A percentile compares a stretch with the other conserved stretches of the same genome.
Conservation (phyloP, 2,329 filamentous ascomycete species). For the Sordariomycetes sp. region DNA sequence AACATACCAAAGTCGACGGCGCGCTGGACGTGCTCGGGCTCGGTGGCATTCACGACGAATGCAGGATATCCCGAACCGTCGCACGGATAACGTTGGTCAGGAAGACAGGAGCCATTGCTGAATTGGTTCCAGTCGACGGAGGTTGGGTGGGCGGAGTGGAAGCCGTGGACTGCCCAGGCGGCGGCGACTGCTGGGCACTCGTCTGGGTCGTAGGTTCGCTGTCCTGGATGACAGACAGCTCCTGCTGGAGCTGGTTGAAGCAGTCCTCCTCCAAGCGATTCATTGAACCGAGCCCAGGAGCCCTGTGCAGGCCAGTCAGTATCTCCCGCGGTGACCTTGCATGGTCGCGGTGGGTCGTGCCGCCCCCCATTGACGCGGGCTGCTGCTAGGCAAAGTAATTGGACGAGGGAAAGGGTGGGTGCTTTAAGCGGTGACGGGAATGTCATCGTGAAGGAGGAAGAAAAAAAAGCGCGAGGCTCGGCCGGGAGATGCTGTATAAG, state of each 20-base stretch:
- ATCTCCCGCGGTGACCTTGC: slow-evolving; percentile 31
- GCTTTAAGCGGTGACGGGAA: background rate
- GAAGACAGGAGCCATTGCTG: slow-evolving; percentile 34
- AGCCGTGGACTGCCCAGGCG: background rate
- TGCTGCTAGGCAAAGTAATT: background rate
- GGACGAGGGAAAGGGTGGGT: background rate
- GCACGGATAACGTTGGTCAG: slow-evolving; percentile 21
- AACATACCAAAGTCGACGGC: slow-evolving; percentile 21
- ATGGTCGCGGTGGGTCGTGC: slow-evolving; percentile 10
- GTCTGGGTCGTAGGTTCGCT: slow-evolving; percentile 6
- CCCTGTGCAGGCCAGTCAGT: slow-evolving; percentile 29
- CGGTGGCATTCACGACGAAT: slow-evolving; percentile 13
- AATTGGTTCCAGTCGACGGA: slow-evolving; percentile 20
- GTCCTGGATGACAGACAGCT: slow-evolving; percentile 6
- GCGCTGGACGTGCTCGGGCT: slow-evolving; percentile 11
- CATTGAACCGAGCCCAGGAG: slow-evolving; percentile 30
- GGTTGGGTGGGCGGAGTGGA: slow-evolving; percentile 7
- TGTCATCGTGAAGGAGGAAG: background rate
- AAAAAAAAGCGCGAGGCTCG: background rate
- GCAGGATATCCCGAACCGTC: slow-evolving; percentile 12
- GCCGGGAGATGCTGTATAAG: background rate
- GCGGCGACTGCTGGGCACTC: slow-evolving; percentile 5
- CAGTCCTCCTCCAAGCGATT: slow-evolving; percentile 24
- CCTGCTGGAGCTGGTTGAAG: slow-evolving; percentile 21
- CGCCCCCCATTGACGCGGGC: background rate